phyloP scores from a whole-genome alignment of 345 rosid genomes.

The Eutrema heterophyllum region DNA sequence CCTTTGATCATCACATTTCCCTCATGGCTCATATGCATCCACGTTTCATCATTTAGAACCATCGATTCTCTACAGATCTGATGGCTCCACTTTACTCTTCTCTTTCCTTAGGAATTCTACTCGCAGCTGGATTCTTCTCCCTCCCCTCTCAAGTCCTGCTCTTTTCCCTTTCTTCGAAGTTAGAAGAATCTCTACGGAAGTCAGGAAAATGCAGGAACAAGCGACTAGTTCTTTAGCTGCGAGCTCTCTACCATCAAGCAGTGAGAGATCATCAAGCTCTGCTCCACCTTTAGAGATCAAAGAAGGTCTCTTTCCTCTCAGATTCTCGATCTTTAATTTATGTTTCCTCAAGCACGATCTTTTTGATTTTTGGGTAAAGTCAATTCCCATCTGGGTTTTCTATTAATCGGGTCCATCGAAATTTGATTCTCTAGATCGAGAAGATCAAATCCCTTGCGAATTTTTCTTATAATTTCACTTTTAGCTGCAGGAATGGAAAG shows the following conservation, averaged over 20 bases:
- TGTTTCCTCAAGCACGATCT: neutral
- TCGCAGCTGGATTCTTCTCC: too few relatives aligned
- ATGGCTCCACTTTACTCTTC: slow-evolving; percentile 21
- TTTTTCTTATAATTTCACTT: neutral
- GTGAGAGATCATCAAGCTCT: slow-evolving; percentile 92
- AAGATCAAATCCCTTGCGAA: neutral
- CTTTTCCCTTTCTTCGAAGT: slow-evolving; percentile 22
- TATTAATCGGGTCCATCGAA: neutral
- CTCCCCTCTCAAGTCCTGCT: too few relatives aligned
- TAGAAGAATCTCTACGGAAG: neutral
- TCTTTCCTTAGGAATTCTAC: neutral
- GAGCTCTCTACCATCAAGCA: slow-evolving; percentile 74
- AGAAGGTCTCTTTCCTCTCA: slow-evolving; percentile 48
- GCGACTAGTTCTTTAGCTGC: slow-evolving; percentile 71
- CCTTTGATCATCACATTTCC: neutral
- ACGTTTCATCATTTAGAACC: slow-evolving; percentile 24
- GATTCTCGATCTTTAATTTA: neutral
- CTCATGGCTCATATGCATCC: slow-evolving; percentile 41
- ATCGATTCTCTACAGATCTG: slow-evolving; percentile 33
- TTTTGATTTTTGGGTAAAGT: neutral
- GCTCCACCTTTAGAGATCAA: slow-evolving; percentile 69
- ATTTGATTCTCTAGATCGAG: neutral
- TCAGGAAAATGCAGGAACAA: slow-evolving; percentile 57
- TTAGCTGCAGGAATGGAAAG: slow-evolving; percentile 65
- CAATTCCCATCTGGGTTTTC: neutral